Conservation (phyloP, 2,329 filamentous ascomycete genomes). For the Verticillium isaacii region DNA sequence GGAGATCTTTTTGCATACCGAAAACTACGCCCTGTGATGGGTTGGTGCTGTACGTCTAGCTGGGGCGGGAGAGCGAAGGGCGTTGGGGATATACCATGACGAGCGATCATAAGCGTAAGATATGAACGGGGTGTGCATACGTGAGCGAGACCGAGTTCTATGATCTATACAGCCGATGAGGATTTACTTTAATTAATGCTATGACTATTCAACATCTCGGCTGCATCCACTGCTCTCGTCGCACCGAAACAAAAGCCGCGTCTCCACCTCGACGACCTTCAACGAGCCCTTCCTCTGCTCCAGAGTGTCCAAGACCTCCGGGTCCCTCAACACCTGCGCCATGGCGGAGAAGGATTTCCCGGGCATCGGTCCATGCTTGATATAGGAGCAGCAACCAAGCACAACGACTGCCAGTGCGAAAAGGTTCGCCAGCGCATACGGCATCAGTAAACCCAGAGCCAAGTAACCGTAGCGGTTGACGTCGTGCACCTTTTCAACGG, state of each 20-base stretch:
- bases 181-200: not conserved
- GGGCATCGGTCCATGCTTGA: not conserved
- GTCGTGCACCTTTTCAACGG: not conserved
- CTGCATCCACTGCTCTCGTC: no score
- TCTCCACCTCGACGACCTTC: not conserved
- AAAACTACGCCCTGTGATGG: slow-evolving; percentile 79
- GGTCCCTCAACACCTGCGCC: not conserved
- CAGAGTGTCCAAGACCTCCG: not conserved
- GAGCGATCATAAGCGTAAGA: not conserved
- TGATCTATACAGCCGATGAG: not conserved
- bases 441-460: not conserved
- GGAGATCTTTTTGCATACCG: slow-evolving; percentile 90
- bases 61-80: not conserved
- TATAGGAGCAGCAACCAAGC: not conserved
- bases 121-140: not conserved
- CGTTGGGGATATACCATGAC: slow-evolving; percentile 1
- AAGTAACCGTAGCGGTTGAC: slow-evolving; percentile 5
- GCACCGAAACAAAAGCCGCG: not conserved
- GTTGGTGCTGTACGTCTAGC: not conserved
- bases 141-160: not conserved
- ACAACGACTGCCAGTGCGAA: not conserved
- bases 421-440: slow-evolving; percentile 1
- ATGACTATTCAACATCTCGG: not conserved
- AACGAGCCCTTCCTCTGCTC: not conserved
- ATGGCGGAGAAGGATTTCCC: slow-evolving; percentile 1